Evolutionary conservation across 345 rosid genomes (phyloP), one percentile per base, ranked within the genome.

Genomic region (Psidium friedrichsthalianum): DNA sequence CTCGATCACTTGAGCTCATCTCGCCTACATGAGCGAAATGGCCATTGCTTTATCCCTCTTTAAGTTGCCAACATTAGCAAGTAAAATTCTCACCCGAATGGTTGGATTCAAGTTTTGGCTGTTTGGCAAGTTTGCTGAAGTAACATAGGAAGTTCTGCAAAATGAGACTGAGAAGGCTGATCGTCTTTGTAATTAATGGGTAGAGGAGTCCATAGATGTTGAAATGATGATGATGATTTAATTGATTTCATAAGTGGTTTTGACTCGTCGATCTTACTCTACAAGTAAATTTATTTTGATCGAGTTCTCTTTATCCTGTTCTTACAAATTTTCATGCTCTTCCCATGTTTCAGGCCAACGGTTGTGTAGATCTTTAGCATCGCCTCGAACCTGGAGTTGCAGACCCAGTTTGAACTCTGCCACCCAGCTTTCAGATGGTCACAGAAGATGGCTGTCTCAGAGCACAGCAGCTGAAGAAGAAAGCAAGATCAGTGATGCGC

Each of bases 401-500:
- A 53, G 57, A 42, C 84, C 55, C 84, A 53, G 58, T 32, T 56
- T 51, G 40, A 40, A 42, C 47, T 82, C 40, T 32, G 59, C 61
- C 24, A 3, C 25, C 51, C 84, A 53, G 51, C 59, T 12, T 82
- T 29, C 59, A 16, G 61, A 42, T 82, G 84, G 59, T 82, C 61
- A 52, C 16, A 82, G 42, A 56, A 82, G 84, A 24, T 82, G 84
- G 61, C 47, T 82, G 42, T 82, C 84, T 54, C 84, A 56, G 56
- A 40, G 59, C 59, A 53, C 56, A 4, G 42, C 59, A 54, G 47
- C 84, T 8, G 61, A 16, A 54, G 84, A 21, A 64, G 93, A 92
- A 53, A 92, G 84, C 86, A 93, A 90, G 93, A 94, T 95, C 89
- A 93, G 96, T 87, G 94, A 93, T 25, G 96, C 98, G 82, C 96